Conservation (phyloP, 1,139 yeast species). For the Yarrowia galli region DNA sequence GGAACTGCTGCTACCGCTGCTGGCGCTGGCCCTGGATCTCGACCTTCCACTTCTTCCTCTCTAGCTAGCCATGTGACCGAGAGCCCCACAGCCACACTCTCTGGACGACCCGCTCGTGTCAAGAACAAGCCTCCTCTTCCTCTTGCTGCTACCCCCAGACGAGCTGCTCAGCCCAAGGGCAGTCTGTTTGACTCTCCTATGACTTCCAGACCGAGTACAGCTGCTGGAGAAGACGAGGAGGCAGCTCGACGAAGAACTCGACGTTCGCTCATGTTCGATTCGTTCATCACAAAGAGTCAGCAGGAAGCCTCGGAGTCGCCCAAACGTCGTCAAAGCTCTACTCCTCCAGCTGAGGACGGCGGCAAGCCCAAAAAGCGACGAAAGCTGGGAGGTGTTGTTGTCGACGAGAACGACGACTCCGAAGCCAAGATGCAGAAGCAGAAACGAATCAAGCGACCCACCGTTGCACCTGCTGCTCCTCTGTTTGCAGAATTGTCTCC, state of each 20-base stretch:
- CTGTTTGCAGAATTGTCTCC: constrained; percentile 22
- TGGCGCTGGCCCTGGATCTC: neutral
- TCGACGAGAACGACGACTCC: constrained; percentile 25
- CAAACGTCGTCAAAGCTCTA: constrained; percentile 27
- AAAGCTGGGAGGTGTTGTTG: constrained; percentile 27
- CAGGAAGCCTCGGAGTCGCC: constrained; percentile 8
- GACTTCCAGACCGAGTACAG: neutral
- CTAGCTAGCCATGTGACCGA: constrained; percentile 8
- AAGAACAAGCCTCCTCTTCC: constrained; percentile 37
- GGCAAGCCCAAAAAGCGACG: constrained; percentile 35
- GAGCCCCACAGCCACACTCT: constrained; percentile 27
- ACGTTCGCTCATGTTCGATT: constrained; percentile 35
- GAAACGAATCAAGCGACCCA: constrained; percentile 10
- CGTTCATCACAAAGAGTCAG: constrained; percentile 21
- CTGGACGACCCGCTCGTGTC: constrained; percentile 13
- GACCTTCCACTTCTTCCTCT: constrained; percentile 8
- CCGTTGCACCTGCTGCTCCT: constrained; percentile 14
- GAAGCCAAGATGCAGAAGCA: constrained; percentile 23
- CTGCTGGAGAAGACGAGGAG: constrained; percentile 3
- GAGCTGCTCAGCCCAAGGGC: constrained; percentile 28
- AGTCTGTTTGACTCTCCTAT: constrained; percentile 34
- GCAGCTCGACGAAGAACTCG: constrained; percentile 14
- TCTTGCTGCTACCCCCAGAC: constrained; percentile 28
- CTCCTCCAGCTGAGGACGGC: constrained; percentile 21
- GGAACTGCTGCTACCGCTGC: neutral